A percentile compares a stretch with the other conserved stretches of the same genome.
These are phyloP conservation scores for Amniculicola lignicola DNA, from an alignment of 495 filamentous ascomycete genomes.

Conservation along the genomic window DNA sequence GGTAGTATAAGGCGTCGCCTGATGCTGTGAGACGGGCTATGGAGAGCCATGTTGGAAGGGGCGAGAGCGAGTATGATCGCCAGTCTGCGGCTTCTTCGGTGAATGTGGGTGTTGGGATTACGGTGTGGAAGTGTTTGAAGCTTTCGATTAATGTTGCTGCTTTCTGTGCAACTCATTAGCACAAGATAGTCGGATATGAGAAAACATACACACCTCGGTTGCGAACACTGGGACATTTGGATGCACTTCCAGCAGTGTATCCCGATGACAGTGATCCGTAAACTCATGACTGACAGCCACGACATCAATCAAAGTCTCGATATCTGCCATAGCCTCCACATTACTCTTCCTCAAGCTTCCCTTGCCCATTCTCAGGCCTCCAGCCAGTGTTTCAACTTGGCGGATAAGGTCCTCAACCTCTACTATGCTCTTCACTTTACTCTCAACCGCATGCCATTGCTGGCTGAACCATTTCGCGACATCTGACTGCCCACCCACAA, in stretches of 20 bases:
- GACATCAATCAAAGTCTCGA: slow-evolving; percentile 44
- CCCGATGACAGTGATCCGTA: slow-evolving; percentile 37
- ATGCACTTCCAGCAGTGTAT: slow-evolving; percentile 51
- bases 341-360: slow-evolving; percentile 7
- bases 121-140: slow-evolving; percentile 50
- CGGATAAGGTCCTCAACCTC: slow-evolving; percentile 38
- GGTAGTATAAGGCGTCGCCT: slow-evolving; percentile 49
- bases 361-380: slow-evolving; percentile 18
- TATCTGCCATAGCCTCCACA: slow-evolving; percentile 4
- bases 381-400: slow-evolving; percentile 35
- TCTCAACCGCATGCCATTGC: slow-evolving; percentile 52
- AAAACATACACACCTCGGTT: slow-evolving; percentile 33
- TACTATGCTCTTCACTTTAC: slow-evolving; percentile 44
- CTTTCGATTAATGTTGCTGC: slow-evolving; percentile 48
- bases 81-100: slow-evolving; percentile 39
- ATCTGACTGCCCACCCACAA: slow-evolving; percentile 51
- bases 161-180: slow-evolving; percentile 27
- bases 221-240: slow-evolving; percentile 50
- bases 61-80: slow-evolving; percentile 37
- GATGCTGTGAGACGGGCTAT: slow-evolving; percentile 48
- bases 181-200: not conserved
- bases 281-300: slow-evolving; percentile 56
- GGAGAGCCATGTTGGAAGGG: slow-evolving; percentile 52
- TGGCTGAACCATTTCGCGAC: slow-evolving; percentile 54
- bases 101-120: slow-evolving; percentile 41